These are phyloP conservation scores for Boletellus deceptivus DNA, from an alignment of 1,284 basidiomycete genomes.

Conservation along the genomic window DNA sequence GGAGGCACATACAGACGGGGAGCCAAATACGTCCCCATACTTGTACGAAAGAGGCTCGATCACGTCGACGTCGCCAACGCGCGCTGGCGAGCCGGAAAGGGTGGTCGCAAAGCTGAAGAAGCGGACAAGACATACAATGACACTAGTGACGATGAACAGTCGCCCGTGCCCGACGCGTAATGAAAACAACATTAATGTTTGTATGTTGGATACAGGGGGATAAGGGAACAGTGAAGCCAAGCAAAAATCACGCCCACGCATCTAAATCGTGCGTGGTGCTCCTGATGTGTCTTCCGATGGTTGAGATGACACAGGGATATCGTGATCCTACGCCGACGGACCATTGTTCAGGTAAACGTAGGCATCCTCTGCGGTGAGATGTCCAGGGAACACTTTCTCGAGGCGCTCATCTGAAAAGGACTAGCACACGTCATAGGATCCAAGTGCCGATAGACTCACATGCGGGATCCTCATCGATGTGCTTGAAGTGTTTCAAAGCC, in stretches of 20 bases:
- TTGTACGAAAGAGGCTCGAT: slow-evolving; percentile 66
- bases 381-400: slow-evolving; percentile 46
- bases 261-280: slow-evolving; percentile 10
- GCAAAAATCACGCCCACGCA: slow-evolving; percentile 16
- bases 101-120: slow-evolving; percentile 32
- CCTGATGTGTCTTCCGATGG: slow-evolving; percentile 1
- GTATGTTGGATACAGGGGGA: slow-evolving; percentile 16
- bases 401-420: slow-evolving; percentile 55
- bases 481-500: slow-evolving; percentile 74
- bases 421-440: slow-evolving; percentile 4
- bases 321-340: slow-evolving; percentile 26
- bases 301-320: slow-evolving; percentile 4
- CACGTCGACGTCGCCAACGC: slow-evolving; percentile 73
- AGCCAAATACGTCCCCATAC: slow-evolving; percentile 63
- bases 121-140: background rate
- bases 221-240: slow-evolving; percentile 17
- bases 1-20: slow-evolving; percentile 65
- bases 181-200: slow-evolving; percentile 17
- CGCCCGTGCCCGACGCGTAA: background rate
- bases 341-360: slow-evolving; percentile 63
- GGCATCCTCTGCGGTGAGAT: slow-evolving; percentile 61
- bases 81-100: slow-evolving; percentile 72
- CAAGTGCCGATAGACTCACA: slow-evolving; percentile 49
- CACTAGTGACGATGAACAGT: slow-evolving; percentile 12
- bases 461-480: slow-evolving; percentile 63